A percentile compares a stretch with the other conserved stretches of the same genome.
These are phyloP conservation scores for Leucogyrophana mollusca DNA, from an alignment of 768 basidiomycete species.

Conservation along the genomic window DNA sequence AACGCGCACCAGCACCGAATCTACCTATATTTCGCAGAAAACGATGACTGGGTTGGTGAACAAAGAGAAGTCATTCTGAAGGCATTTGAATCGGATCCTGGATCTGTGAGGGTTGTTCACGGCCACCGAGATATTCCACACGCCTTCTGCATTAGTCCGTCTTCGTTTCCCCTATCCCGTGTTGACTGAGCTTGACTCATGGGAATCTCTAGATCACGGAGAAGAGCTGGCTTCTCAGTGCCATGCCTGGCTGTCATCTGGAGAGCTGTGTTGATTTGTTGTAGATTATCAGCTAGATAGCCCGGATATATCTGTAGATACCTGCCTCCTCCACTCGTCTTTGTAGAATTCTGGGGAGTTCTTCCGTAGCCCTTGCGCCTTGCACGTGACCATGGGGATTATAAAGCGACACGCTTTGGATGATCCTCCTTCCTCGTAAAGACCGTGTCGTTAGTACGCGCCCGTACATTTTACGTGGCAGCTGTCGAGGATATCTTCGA, in stretches of 20 bases:
- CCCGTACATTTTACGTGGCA: background rate
- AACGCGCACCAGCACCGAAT: conserved; percentile 35
- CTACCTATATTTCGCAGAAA: conserved; percentile 58
- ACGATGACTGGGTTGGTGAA: conserved; percentile 70
- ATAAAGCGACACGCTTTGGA: no score
- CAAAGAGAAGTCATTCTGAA: conserved; percentile 46
- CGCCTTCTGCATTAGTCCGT: conserved; percentile 72
- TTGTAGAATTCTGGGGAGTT: no score
- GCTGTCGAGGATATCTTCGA: background rate
- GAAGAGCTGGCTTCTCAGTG: conserved; percentile 50
- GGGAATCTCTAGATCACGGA: conserved; percentile 44
- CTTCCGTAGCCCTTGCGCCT: no score
- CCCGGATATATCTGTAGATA: no score
- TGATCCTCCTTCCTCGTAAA: background rate
- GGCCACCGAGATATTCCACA: conserved; percentile 56
- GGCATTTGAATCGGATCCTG: conserved; percentile 34
- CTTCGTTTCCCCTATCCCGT: background rate
- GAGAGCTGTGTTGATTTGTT: background rate
- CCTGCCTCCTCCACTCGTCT: no score
- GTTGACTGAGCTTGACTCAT: conserved; percentile 1
- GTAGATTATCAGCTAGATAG: no score
- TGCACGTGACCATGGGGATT: no score
- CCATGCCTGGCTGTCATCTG: conserved; percentile 37
- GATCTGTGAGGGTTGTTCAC: conserved; percentile 38
- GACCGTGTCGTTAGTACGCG: conserved; percentile 15